Conservation (phyloP, 176 grass and related monocot species). For the Triticum monococcum region DNA sequence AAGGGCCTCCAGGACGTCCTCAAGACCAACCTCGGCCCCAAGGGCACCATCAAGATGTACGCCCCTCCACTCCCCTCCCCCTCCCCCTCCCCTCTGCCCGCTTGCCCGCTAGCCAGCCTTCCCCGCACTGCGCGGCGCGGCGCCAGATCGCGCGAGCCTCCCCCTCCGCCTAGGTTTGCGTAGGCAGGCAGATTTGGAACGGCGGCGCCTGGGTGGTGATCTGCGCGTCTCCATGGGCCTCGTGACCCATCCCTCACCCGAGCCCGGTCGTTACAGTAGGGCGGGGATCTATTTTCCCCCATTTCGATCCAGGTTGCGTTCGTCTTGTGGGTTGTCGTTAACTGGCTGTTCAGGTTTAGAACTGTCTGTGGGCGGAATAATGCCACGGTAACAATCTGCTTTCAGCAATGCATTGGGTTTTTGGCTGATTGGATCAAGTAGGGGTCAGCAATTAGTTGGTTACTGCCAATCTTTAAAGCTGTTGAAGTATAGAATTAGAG, state of each 20-base stretch:
- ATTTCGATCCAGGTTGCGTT: neutral
- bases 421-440: neutral
- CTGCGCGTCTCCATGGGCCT: neutral
- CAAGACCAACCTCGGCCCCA: conserved; percentile 94
- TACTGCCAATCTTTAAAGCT: too few species aligned
- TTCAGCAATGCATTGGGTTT: neutral
- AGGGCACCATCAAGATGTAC: conserved; percentile 98
- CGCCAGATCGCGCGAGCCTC: neutral
- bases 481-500: neutral
- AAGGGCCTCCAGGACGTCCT: conserved; percentile 95
- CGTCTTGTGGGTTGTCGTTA: neutral
- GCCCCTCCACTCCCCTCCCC: neutral
- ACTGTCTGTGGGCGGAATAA: neutral
- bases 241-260: neutral
- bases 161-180: neutral
- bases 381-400: neutral
- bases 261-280: neutral
- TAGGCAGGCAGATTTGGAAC: neutral
- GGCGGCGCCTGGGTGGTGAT: neutral
- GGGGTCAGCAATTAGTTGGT: neutral
- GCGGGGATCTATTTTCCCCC: neutral
- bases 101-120: neutral
- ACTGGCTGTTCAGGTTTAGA: neutral
- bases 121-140: neutral
- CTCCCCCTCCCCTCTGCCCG: neutral